These are phyloP conservation scores for Botrytis fabae DNA, from an alignment of 2,329 filamentous ascomycete genomes.

Conservation along the genomic window DNA sequence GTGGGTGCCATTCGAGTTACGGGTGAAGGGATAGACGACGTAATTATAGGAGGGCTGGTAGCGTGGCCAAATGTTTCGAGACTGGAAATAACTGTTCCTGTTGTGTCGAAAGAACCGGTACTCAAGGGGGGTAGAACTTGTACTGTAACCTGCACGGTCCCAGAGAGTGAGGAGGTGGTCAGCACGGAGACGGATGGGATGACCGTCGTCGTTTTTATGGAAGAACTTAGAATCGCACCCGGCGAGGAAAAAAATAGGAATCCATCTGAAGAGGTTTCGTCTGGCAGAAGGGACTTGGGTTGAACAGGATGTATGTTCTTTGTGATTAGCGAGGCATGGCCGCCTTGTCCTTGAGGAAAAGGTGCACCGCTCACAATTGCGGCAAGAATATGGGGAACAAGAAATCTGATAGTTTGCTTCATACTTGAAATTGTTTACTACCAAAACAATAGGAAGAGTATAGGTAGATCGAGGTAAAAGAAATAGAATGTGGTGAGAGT, in stretches of 20 bases:
- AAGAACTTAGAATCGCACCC: conserved; percentile 6
- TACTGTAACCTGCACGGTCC: not conserved
- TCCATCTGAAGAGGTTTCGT: conserved; percentile 6
- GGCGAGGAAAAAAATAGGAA: conserved; percentile 6
- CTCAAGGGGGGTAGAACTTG: conserved; percentile 14
- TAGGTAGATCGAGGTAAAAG: not conserved
- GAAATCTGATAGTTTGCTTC: conserved; percentile 4
- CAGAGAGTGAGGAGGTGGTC: conserved; percentile 3
- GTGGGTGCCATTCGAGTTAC: conserved; percentile 19
- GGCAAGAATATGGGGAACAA: conserved; percentile 3
- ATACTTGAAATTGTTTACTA: conserved; percentile 10
- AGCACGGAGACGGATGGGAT: conserved; percentile 9
- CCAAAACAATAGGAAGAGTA: not conserved
- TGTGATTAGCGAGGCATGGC: not conserved
- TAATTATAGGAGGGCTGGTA: conserved; percentile 2
- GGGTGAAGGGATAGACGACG: conserved; percentile 15
- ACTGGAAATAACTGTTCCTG: conserved; percentile 6
- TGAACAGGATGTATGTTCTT: not conserved
- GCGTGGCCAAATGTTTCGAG: conserved; percentile 12
- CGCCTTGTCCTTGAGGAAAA: not conserved
- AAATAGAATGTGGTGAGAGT: not conserved
- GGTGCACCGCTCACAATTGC: conserved; percentile 12
- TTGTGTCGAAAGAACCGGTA: not conserved
- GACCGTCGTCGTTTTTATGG: conserved; percentile 2
- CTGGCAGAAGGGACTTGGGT: not conserved